Evolutionary conservation across 306 rosid species (phyloP).

Genomic region (Begonia peltatifolia): DNA sequence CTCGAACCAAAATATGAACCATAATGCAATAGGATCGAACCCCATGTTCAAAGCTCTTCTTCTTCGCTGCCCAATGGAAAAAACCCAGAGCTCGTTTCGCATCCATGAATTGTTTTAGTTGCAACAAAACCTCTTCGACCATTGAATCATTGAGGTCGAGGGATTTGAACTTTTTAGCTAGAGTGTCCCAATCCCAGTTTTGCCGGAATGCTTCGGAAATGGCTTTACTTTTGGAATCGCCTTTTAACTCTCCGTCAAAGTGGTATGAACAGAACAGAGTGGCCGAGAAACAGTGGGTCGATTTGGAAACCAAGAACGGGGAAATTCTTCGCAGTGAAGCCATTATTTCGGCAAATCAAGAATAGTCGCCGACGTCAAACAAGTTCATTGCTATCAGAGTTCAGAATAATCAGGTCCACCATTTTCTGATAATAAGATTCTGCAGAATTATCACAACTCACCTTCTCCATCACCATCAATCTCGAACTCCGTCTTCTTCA

Average conservation of each 20-base stretch:
- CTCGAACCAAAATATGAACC: conserved; percentile 39
- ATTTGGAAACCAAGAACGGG: not conserved
- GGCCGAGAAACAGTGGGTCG: conserved; percentile 1
- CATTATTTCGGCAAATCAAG: not conserved
- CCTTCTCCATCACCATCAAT: no score
- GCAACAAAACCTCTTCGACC: conserved; percentile 30
- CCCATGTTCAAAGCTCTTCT: conserved; percentile 31
- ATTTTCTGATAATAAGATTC: no score
- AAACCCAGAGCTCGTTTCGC: conserved; percentile 59
- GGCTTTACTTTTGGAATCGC: conserved; percentile 3
- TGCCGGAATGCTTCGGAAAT: conserved; percentile 34
- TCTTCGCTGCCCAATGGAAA: conserved; percentile 62
- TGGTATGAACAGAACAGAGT: not conserved
- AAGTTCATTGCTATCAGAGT: no score
- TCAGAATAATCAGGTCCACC: no score
- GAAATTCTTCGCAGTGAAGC: not conserved
- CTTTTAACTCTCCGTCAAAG: not conserved
- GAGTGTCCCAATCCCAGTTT: conserved; percentile 41
- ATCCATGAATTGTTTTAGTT: conserved; percentile 40
- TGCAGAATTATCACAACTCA: no score
- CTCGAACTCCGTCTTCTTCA: no score
- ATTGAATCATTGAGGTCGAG: conserved; percentile 20
- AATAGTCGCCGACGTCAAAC: no score
- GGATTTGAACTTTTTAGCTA: conserved; percentile 24
- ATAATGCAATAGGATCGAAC: conserved; percentile 32